Percentiles rank a stretch among this genome's conserved stretches.
Conservation (phyloP, 2,329 filamentous ascomycete species). For the Phyllosticta ampelicida region DNA sequence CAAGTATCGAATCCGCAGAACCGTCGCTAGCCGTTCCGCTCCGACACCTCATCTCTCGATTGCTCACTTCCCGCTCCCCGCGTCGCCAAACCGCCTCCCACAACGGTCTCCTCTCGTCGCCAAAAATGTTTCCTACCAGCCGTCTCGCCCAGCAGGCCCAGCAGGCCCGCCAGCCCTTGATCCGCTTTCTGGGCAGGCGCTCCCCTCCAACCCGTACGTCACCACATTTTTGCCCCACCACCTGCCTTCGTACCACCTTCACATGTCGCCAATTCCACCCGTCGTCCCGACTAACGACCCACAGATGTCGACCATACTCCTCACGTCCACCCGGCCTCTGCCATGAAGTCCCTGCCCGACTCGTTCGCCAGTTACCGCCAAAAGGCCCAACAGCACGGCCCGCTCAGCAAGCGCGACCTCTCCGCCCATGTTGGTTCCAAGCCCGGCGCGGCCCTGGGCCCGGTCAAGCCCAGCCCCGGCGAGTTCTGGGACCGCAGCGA, state of each 20-base stretch:
- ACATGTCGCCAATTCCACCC: conserved; percentile 11
- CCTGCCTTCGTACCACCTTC: background rate
- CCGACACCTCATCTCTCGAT: conserved; percentile 3
- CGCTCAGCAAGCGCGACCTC: conserved; percentile 38
- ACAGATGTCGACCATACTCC: conserved; percentile 65
- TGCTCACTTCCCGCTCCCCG: background rate
- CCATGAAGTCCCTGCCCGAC: conserved; percentile 52
- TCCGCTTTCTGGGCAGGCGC: conserved; percentile 41
- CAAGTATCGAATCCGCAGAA: conserved; percentile 1
- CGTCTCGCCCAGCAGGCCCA: conserved; percentile 34
- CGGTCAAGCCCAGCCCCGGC: conserved; percentile 59
- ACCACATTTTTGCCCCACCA: background rate
- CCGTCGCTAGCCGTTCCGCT: conserved; percentile 9
- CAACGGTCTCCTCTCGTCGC: conserved; percentile 9
- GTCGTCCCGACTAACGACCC: conserved; percentile 1
- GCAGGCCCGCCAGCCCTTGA: conserved; percentile 39
- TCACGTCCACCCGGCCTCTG: conserved; percentile 61
- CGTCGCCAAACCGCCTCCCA: background rate
- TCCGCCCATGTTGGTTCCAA: conserved; percentile 44
- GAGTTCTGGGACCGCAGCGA: conserved; percentile 82
- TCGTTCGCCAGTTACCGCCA: conserved; percentile 69
- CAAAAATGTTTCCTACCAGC: conserved; percentile 34
- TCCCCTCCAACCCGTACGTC: conserved; percentile 33
- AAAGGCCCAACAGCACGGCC: conserved; percentile 68
- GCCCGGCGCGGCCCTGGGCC: conserved; percentile 60